phyloP scores from a whole-genome alignment of 2,329 filamentous ascomycete genomes.

The Rutstroemia sp. region DNA sequence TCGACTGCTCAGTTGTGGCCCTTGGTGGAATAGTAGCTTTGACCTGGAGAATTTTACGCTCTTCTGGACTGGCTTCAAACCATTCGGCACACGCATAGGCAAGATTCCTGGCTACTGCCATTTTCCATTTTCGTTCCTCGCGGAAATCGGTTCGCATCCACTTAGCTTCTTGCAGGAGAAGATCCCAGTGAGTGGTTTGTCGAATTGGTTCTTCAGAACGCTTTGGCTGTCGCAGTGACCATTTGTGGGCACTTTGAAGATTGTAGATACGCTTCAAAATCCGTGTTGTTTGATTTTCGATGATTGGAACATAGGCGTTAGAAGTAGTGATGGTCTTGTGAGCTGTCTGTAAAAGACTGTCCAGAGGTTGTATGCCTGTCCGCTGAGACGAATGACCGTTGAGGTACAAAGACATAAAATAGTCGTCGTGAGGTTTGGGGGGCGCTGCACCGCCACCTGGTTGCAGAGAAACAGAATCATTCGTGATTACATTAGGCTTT shows the following conservation, averaged over 20 bases:
- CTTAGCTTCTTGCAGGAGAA: conserved; percentile 83
- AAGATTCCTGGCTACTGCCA: conserved; percentile 68
- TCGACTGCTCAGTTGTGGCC: conserved; percentile 19
- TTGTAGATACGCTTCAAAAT: conserved; percentile 83
- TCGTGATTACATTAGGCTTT: conserved; percentile 39
- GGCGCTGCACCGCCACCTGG: conserved; percentile 7
- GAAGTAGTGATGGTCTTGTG: conserved; percentile 85
- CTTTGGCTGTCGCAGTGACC: conserved; percentile 86
- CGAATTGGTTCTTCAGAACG: conserved; percentile 74
- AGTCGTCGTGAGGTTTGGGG: conserved; percentile 42
- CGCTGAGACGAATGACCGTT: conserved; percentile 48
- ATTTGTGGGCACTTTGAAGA: conserved; percentile 83
- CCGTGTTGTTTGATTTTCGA: conserved; percentile 81
- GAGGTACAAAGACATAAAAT: conserved; percentile 56
- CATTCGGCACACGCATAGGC: conserved; percentile 81
- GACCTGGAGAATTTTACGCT: conserved; percentile 62
- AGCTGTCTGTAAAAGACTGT: conserved; percentile 70
- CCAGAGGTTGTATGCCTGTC: conserved; percentile 54
- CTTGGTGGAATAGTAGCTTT: conserved; percentile 42
- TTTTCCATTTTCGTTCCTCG: conserved; percentile 93
- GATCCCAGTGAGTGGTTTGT: conserved; percentile 74
- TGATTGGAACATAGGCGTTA: conserved; percentile 74
- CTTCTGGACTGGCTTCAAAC: conserved; percentile 56
- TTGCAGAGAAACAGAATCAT: conserved; percentile 13
- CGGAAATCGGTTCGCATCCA: conserved; percentile 98